Evolutionary conservation across 805 yeast species (phyloP).

Genomic region (Isabelozyma rhagii): DNA sequence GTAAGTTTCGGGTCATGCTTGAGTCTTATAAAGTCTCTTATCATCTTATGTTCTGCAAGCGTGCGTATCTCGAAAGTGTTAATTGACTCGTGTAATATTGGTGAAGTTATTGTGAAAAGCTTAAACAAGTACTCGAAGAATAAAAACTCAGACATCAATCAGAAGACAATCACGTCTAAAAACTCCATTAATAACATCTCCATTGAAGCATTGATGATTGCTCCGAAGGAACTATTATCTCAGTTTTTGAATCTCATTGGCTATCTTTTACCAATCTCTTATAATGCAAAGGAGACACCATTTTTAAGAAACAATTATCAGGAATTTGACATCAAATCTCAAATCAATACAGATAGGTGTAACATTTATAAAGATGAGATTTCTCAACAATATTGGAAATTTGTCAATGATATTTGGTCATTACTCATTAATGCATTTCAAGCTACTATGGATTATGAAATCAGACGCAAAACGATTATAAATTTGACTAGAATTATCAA

Average conservation of each 20-base stretch:
- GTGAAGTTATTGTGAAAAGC: slow-evolving; percentile 45
- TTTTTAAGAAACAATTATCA: slow-evolving; percentile 19
- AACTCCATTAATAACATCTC: slow-evolving; percentile 28
- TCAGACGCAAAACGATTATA: slow-evolving; percentile 56
- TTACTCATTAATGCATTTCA: slow-evolving; percentile 62
- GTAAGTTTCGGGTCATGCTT: slow-evolving; percentile 37
- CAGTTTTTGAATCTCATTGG: slow-evolving; percentile 55
- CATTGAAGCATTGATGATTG: slow-evolving; percentile 69
- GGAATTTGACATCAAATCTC: not conserved
- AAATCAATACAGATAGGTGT: slow-evolving; percentile 30
- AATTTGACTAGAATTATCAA: slow-evolving; percentile 51
- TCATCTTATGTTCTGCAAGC: slow-evolving; percentile 41
- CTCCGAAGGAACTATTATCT: slow-evolving; percentile 63
- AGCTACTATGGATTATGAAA: slow-evolving; percentile 65
- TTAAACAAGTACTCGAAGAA: slow-evolving; percentile 48
- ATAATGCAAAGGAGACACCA: slow-evolving; percentile 26
- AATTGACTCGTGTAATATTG: slow-evolving; percentile 47
- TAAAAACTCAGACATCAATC: slow-evolving; percentile 1
- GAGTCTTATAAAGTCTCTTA: slow-evolving; percentile 41
- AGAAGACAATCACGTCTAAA: slow-evolving; percentile 3
- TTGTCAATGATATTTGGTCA: slow-evolving; percentile 48
- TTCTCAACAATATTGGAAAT: slow-evolving; percentile 21
- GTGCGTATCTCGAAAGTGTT: slow-evolving; percentile 42
- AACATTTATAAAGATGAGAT: slow-evolving; percentile 23
- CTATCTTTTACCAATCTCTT: slow-evolving; percentile 52